Conservation (phyloP, 192 early-diverging fungal genomes). For the Irineochytrium annulatum region DNA sequence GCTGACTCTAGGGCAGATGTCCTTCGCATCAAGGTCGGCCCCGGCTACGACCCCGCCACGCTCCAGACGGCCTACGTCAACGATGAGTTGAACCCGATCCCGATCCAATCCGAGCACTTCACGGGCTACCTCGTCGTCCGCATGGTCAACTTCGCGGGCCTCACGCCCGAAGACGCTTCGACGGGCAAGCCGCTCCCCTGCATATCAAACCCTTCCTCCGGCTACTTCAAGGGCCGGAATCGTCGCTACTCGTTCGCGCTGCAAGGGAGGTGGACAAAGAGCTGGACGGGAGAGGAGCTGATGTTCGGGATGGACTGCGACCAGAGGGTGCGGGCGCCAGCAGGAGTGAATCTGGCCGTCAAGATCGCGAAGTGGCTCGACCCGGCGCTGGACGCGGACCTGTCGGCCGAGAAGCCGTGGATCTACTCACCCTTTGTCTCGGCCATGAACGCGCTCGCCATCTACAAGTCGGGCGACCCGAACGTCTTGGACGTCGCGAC, state of each 20-base stretch:
- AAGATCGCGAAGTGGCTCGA: conserved; percentile 48
- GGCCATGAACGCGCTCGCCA: conserved; percentile 38
- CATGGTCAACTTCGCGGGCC: conserved; percentile 31
- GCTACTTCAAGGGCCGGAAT: conserved; percentile 39
- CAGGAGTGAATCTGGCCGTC: conserved; percentile 24
- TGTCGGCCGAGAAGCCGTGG: conserved; percentile 24
- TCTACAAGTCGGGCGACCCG: conserved; percentile 18
- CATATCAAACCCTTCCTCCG: conserved; percentile 25
- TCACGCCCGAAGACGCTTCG: conserved; percentile 18
- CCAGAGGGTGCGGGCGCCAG: conserved; percentile 18
- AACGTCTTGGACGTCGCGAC: conserved; percentile 4
- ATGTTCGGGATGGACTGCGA: conserved; percentile 37
- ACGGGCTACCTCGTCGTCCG: conserved; percentile 34
- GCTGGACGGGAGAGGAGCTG: conserved; percentile 36
- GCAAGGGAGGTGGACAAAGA: conserved; percentile 38
- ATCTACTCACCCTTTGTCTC: conserved; percentile 32
- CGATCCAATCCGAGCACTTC: conserved; percentile 32
- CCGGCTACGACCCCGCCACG: conserved; percentile 13
- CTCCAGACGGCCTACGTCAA: conserved; percentile 28
- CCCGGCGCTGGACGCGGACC: conserved; percentile 30
- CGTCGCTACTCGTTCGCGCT: conserved; percentile 38
- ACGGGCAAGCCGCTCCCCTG: conserved; percentile 3
- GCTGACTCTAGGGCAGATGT: conserved; percentile 26
- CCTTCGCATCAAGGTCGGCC: conserved; percentile 26
- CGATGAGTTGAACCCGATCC: conserved; percentile 35